These are phyloP conservation scores for Persicaria tinctoria DNA, from an alignment of 148 eudicot species.

Conservation along the genomic window DNA sequence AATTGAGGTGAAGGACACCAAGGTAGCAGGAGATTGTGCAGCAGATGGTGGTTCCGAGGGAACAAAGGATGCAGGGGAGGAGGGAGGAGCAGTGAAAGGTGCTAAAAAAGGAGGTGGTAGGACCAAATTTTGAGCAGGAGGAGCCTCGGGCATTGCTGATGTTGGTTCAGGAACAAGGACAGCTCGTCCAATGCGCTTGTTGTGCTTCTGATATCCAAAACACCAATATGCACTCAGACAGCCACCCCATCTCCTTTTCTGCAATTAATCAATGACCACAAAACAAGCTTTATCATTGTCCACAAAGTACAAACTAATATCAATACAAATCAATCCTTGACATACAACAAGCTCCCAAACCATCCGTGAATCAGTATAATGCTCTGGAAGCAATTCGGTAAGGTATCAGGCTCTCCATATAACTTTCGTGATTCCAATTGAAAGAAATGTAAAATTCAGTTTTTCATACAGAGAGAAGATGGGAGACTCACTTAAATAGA, in stretches of 20 bases:
- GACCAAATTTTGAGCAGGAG: conserved; percentile 26
- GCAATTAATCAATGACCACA: conserved; percentile 13
- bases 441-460: neutral
- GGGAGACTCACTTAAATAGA: neutral
- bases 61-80: conserved; percentile 92
- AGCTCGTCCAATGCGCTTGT: conserved; percentile 61
- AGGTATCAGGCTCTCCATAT: neutral
- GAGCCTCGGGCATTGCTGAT: conserved; percentile 20
- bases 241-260: conserved; percentile 85
- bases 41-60: conserved; percentile 92
- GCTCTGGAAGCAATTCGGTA: neutral
- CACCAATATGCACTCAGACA: conserved; percentile 66
- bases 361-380: neutral
- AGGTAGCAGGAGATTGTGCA: conserved; percentile 65
- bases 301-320: neutral
- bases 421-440: neutral
- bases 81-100: conserved; percentile 91
- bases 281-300: neutral
- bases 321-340: neutral
- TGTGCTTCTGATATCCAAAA: conserved; percentile 61
- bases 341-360: neutral
- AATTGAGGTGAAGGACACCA: conserved; percentile 43
- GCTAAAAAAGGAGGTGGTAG: conserved; percentile 35
- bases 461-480: neutral
- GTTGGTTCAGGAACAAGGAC: conserved; percentile 70